These are phyloP conservation scores for Zymoseptoria ardabiliae DNA, from an alignment of 2,329 filamentous ascomycete genomes.

Conservation along the genomic window DNA sequence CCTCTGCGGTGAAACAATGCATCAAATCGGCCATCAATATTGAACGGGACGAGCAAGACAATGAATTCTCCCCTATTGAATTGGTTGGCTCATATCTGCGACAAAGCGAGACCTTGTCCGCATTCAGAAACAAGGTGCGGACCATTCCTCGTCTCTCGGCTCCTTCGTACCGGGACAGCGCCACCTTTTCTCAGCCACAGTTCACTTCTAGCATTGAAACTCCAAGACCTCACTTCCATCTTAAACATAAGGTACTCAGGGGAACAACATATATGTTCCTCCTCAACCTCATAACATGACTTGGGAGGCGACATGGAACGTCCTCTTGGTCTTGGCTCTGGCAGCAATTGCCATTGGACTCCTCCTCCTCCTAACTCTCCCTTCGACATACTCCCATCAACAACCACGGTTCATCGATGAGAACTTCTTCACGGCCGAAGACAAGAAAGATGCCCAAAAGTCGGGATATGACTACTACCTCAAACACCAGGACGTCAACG, in stretches of 20 bases:
- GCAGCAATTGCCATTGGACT: conserved; percentile 43
- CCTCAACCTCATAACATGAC: background rate
- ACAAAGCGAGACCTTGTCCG: too few relatives aligned
- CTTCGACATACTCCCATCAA: conserved; percentile 44
- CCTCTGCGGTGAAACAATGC: background rate
- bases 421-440: conserved; percentile 23
- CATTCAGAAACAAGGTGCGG: too few relatives aligned
- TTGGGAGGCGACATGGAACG: conserved; percentile 27
- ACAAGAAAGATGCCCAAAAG: conserved; percentile 19
- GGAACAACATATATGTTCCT: background rate
- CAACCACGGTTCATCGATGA: conserved; percentile 20
- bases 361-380: conserved; percentile 44
- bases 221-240: background rate
- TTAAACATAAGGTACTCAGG: too few relatives aligned
- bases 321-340: conserved; percentile 36
- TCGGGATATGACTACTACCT: conserved; percentile 28
- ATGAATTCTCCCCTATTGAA: too few relatives aligned
- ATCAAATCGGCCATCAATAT: background rate
- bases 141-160: too few relatives aligned
- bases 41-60: background rate
- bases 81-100: too few relatives aligned
- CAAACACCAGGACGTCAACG: conserved; percentile 17
- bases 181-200: too few relatives aligned
- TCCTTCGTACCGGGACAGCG: too few relatives aligned
- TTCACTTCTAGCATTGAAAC: too few relatives aligned